Base-by-base conservation (phyloP, 768 basidiomycete genomes). In the Saitozyma sp. region DNA sequence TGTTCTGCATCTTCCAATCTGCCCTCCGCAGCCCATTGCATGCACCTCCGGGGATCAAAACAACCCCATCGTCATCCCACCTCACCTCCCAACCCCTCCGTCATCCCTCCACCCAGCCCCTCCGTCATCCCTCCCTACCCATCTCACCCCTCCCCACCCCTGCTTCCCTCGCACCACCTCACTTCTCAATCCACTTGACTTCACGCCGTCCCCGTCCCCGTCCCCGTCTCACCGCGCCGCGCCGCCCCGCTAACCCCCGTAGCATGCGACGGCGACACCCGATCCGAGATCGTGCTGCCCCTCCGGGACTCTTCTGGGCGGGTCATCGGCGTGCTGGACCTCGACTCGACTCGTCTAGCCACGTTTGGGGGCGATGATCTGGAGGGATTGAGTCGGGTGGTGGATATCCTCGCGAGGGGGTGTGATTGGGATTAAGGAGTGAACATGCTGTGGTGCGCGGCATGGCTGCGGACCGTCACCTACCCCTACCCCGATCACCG, bases 281-380 rank as follows among this genome's bases (percentile, higher is more conserved):
- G 88, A 72, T 91, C 90, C 70, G 95, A 98, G 78, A 86, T 97
- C 54, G 93, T 96, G 20, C 82, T 89, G 54, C 94, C 94, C 8
- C 82, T 97, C 16, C 19, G 53, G n/a, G 42, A 2, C 29, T 45
- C 55, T 78, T 78, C 45, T 79, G 69, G n/a, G 72, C 75, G 37
- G 60, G 73, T 41, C 0, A 69, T 85, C 8, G 84, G 85, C 19
- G 84, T 86, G 11, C 80, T 96, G 48, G 93, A 97, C 80, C 81
- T 97, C 50, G 94, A 96, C 75, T 93, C 90, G 69, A 85, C 92
- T 20, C 85, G 83, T 2, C 64, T 85, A 14, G 80, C 74, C 6
- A 91, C 87, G 2, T 97, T 95, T 71, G 84, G 87, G 64, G 85
- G 87, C 19, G 87, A 89, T 54, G 94, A 97, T 78, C 81, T 82